Conservation (phyloP, 306 rosid genomes). For the Sphenostylis stenocarpa region DNA sequence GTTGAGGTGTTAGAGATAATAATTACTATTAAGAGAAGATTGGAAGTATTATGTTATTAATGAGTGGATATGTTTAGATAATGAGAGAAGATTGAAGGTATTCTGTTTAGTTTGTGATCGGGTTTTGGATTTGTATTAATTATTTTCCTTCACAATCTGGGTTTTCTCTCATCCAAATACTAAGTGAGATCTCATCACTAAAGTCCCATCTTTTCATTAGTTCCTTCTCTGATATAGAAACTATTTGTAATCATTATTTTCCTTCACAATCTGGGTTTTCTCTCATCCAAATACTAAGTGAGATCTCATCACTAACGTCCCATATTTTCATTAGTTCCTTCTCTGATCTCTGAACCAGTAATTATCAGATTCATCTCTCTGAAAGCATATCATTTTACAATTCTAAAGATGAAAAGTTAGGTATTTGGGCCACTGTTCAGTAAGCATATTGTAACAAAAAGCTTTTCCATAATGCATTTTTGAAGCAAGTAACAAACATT, state of each 20-base stretch:
- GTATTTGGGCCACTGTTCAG: slow-evolving; percentile 31
- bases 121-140: not conserved
- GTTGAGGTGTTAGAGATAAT: not conserved
- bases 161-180: not conserved
- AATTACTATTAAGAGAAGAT: not conserved
- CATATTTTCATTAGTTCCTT: not conserved
- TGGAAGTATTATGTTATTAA: not conserved
- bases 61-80: not conserved
- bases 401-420: slow-evolving; percentile 47
- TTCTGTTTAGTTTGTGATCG: not conserved
- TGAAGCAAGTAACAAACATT: not conserved
- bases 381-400: slow-evolving; percentile 39
- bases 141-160: not conserved
- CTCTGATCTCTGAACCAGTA: not conserved
- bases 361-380: slow-evolving; percentile 29
- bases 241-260: not conserved
- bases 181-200: not conserved
- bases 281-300: not conserved
- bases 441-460: not conserved
- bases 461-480: not conserved
- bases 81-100: not conserved
- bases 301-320: not conserved
- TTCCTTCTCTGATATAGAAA: not conserved
- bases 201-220: not conserved
- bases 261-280: not conserved